phyloP scores from a whole-genome alignment of 2,329 filamentous ascomycete genomes.

The Pseudopyrenochaeta lycopersici region DNA sequence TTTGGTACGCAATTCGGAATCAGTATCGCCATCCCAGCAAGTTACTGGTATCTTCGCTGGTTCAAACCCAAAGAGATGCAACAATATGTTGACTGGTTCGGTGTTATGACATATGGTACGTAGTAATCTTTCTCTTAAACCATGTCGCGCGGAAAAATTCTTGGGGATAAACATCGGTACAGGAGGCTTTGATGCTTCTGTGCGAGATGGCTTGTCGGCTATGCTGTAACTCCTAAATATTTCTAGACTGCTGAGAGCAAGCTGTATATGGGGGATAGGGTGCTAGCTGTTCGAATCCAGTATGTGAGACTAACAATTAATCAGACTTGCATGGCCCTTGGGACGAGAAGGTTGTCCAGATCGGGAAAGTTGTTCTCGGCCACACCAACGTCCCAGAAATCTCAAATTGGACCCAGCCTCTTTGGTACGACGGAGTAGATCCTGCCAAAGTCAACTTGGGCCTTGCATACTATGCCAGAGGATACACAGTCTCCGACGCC shows the following conservation, averaged over 20 bases:
- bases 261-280: no score
- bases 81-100: slow-evolving; percentile 38
- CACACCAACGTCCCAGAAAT: slow-evolving; percentile 61
- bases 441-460: slow-evolving; percentile 55
- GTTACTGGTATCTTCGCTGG: slow-evolving; percentile 33
- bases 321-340: slow-evolving; percentile 50
- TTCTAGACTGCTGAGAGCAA: no score
- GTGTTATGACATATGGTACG: slow-evolving; percentile 46
- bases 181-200: no score
- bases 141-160: no score
- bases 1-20: slow-evolving; percentile 34
- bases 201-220: no score
- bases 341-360: slow-evolving; percentile 38
- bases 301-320: no score
- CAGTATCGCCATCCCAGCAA: slow-evolving; percentile 19
- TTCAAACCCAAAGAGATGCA: slow-evolving; percentile 48
- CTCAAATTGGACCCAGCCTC: slow-evolving; percentile 49
- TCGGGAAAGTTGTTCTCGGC: slow-evolving; percentile 35
- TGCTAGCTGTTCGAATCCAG: no score
- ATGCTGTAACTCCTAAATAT: no score
- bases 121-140: no score
- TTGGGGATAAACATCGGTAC: no score
- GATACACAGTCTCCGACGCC: slow-evolving; percentile 33
- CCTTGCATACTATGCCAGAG: slow-evolving; percentile 54
- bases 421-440: slow-evolving; percentile 56